Base-by-base conservation (phyloP, 2,329 filamentous ascomycete species). In the Botrytis byssoidea region DNA sequence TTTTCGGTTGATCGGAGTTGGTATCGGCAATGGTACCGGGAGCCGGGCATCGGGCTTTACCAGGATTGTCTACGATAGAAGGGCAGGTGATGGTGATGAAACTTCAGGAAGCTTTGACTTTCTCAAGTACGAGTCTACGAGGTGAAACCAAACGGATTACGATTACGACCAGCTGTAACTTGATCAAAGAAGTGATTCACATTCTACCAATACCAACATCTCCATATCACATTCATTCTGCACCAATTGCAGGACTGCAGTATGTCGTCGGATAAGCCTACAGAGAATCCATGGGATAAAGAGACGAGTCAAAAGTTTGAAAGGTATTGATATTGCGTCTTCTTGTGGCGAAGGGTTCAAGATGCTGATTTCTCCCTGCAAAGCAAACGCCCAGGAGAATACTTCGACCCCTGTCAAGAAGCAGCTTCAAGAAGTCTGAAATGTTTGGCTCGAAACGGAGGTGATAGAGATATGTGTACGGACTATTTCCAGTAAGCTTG, bases 351-450 rank as follows among this genome's bases (percentile, higher is more conserved):
- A 61, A 25, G 40, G 40, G 20, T 57, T 20, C n/a, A 42, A 57
- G 25, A 40, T 18, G 37, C 66, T 69, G 48, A 70, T 70, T n/a
- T 40, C 20, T 46, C 14, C 8, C 22, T 7, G 20, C 35, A 75
- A 79, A 97, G 95, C 78, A 98, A 98, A 86, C 88, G 87, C 72
- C 89, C 91, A 80, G 97, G 94, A 86, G 91, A 98, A 82, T 98
- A 92, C 84, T 94, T 93, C 82, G 96, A 99, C 80, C 96, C 96
- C 2, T 99, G 96, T 83, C 95, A 98, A 82, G 95, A 97, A 79
- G 94, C 94, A 8, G 95, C 96, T 12, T 86, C 92, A 77, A 88
- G 89, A 80, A 98, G 95, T 83, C 91, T 98, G 78, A 91, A 90
- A 82, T 99, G 96, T 80, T 85, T 99, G 80, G 91, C 94, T 81